A percentile compares a stretch with the other conserved stretches of the same genome.
phyloP scores from a whole-genome alignment of 805 yeast species.

The Monosporozyma servazzii region DNA sequence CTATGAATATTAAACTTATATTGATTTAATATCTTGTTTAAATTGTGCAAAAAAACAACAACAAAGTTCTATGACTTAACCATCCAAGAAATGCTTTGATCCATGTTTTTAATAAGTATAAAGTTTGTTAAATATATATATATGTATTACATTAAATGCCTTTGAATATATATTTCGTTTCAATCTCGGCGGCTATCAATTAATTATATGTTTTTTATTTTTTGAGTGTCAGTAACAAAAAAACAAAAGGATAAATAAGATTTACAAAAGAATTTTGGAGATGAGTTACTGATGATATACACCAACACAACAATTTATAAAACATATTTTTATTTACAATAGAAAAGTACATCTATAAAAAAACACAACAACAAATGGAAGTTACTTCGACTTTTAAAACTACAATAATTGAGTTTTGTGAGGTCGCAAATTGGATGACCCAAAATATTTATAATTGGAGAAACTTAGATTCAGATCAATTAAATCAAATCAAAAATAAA shows the following conservation, averaged over 20 bases:
- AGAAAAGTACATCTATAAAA: too few relatives aligned
- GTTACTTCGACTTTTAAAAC: slow-evolving; percentile 12
- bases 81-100: too few relatives aligned
- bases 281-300: background rate
- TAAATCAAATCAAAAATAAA: slow-evolving; percentile 8
- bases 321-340: too few relatives aligned
- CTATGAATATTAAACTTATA: background rate
- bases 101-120: too few relatives aligned
- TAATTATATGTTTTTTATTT: too few relatives aligned
- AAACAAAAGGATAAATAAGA: background rate
- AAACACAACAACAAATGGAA: slow-evolving; percentile 8
- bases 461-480: background rate
- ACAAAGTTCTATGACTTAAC: too few relatives aligned
- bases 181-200: background rate
- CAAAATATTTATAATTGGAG: slow-evolving; percentile 7
- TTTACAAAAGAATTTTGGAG: background rate
- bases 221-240: too few relatives aligned
- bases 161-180: background rate
- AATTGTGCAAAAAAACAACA: background rate
- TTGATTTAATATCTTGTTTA: background rate
- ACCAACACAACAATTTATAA: background rate
- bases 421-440: slow-evolving; percentile 18
- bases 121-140: too few relatives aligned
- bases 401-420: slow-evolving; percentile 16
- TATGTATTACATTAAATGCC: background rate